These are phyloP conservation scores for Dissophora ornata DNA, from an alignment of 192 early-diverging fungal species.

Conservation along the genomic window DNA sequence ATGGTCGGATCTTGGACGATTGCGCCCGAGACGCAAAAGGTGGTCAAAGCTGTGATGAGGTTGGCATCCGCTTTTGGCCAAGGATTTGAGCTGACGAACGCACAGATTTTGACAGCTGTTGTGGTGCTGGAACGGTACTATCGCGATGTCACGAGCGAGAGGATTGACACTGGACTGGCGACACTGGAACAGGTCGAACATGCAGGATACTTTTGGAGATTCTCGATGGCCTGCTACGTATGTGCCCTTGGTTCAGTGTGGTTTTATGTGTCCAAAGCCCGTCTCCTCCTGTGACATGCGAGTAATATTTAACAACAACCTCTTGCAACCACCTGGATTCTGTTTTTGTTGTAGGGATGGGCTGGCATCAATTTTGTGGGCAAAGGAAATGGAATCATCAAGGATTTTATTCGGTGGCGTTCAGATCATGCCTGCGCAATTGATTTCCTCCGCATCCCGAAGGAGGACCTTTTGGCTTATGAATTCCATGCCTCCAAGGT, in stretches of 20 bases:
- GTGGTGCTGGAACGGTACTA: conserved; percentile 75
- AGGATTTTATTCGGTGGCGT: conserved; percentile 72
- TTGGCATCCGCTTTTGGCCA: conserved; percentile 67
- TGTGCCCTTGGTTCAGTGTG: no score
- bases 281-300: no score
- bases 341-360: conserved; percentile 60
- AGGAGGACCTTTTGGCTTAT: conserved; percentile 74
- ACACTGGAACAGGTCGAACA: conserved; percentile 54
- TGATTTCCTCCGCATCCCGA: conserved; percentile 69
- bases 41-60: conserved; percentile 63
- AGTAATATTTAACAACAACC: no score
- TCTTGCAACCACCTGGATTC: no score
- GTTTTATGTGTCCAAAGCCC: no score
- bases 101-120: conserved; percentile 72
- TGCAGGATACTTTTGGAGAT: conserved; percentile 60
- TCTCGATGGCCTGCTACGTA: conserved; percentile 60
- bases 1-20: conserved; percentile 58
- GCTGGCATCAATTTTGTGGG: conserved; percentile 79
- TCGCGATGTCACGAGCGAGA: conserved; percentile 54
- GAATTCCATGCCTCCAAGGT: conserved; percentile 73
- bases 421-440: conserved; percentile 74
- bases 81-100: conserved; percentile 75
- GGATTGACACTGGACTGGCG: conserved; percentile 55
- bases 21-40: conserved; percentile 60
- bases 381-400: conserved; percentile 70